Evolutionary conservation across 768 basidiomycete genomes (phyloP).

Genomic region (Tremella mesenterica): DNA sequence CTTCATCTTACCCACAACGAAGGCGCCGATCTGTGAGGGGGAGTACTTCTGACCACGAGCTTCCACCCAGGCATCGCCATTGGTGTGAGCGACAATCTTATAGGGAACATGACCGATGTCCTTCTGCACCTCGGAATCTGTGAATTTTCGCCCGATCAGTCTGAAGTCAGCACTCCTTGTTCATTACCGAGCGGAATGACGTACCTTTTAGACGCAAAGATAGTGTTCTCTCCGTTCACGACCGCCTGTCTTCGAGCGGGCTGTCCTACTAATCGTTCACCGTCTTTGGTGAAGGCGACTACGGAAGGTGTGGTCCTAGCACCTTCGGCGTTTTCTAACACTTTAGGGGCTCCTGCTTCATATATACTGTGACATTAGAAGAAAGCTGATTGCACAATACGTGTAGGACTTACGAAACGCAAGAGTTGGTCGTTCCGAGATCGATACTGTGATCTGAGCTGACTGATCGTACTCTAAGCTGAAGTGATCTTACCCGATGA

Average conservation of each 20-base stretch:
- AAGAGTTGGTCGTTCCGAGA: conserved; percentile 54
- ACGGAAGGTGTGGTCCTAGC: conserved; percentile 96
- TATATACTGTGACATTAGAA: conserved; percentile 55
- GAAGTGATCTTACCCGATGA: conserved; percentile 23
- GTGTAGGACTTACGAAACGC: conserved; percentile 37
- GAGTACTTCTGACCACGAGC: conserved; percentile 72
- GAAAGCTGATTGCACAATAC: conserved; percentile 63
- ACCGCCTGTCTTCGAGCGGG: conserved; percentile 96
- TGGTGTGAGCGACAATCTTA: conserved; percentile 55
- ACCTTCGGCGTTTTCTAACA: conserved; percentile 96
- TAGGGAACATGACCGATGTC: conserved; percentile 58
- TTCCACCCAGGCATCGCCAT: conserved; percentile 59
- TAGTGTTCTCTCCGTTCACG: conserved; percentile 87
- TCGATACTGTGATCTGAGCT: conserved; percentile 75
- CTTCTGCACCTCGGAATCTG: conserved; percentile 84
- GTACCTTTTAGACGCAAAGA: conserved; percentile 56
- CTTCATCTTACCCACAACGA: conserved; percentile 65
- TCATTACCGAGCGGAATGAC: not conserved
- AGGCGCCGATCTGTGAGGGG: conserved; percentile 48
- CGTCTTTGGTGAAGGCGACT: conserved; percentile 97
- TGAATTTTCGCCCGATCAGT: conserved; percentile 79
- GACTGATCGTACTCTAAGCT: conserved; percentile 46
- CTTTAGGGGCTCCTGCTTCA: conserved; percentile 89
- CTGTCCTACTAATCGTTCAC: conserved; percentile 88
- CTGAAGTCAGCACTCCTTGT: conserved; percentile 13